A percentile compares a stretch with the other conserved stretches of the same genome.
Evolutionary conservation across 2,329 filamentous ascomycete species (phyloP).

Genomic region (Stagonosporopsis chrysanthemi): DNA sequence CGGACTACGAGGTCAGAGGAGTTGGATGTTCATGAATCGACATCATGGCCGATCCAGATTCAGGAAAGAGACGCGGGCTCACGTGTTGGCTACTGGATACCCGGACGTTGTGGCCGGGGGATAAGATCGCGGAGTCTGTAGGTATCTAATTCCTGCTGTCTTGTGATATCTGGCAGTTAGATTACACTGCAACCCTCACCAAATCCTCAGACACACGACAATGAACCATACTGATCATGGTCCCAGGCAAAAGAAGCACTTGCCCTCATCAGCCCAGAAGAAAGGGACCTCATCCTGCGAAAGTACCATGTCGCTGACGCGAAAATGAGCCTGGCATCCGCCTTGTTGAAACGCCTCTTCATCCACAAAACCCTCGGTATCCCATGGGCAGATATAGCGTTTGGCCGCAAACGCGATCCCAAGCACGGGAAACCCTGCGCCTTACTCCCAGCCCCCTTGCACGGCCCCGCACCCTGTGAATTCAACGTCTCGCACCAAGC

Average conservation of each 20-base stretch:
- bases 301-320: slow-evolving; percentile 76
- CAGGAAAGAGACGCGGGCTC: slow-evolving; percentile 30
- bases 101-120: slow-evolving; percentile 55
- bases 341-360: slow-evolving; percentile 75
- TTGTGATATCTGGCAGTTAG: background rate
- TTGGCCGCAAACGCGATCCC: slow-evolving; percentile 63
- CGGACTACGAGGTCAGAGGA: background rate
- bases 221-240: slow-evolving; percentile 14
- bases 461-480: slow-evolving; percentile 56
- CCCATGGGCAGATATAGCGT: slow-evolving; percentile 66
- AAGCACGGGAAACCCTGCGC: slow-evolving; percentile 61
- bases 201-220: background rate
- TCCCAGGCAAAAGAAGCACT: slow-evolving; percentile 54
- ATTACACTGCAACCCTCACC: background rate
- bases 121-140: slow-evolving; percentile 47
- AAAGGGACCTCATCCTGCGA: slow-evolving; percentile 64
- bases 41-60: slow-evolving; percentile 25
- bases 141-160: background rate
- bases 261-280: slow-evolving; percentile 55
- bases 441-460: slow-evolving; percentile 46
- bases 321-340: slow-evolving; percentile 75
- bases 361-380: slow-evolving; percentile 66
- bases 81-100: slow-evolving; percentile 61
- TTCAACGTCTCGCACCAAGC: slow-evolving; percentile 85
- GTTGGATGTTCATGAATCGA: background rate